phyloP scores from a whole-genome alignment of 1,284 basidiomycete genomes.

The Ganoderma boninense region DNA sequence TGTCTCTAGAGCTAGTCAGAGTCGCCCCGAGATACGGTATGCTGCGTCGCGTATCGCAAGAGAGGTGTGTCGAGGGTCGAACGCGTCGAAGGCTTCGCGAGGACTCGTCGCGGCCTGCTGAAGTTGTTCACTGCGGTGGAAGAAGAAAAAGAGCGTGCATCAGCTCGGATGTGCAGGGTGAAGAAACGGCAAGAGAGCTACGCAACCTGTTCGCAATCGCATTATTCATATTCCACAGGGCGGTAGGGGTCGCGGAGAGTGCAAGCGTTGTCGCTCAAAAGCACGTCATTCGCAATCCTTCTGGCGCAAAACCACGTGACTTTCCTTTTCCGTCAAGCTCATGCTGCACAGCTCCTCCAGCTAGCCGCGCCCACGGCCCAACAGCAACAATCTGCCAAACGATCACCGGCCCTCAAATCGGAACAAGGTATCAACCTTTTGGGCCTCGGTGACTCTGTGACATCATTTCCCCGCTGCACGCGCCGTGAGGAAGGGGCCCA shows the following conservation, averaged over 20 bases:
- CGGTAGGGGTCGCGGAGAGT: constrained; percentile 13
- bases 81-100: constrained; percentile 4
- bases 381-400: background rate
- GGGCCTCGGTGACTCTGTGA: background rate
- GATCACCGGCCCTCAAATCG: background rate
- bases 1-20: constrained; percentile 2
- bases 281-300: constrained; percentile 30
- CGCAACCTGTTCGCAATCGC: background rate
- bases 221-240: constrained; percentile 14
- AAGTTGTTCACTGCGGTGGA: background rate
- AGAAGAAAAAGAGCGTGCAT: background rate
- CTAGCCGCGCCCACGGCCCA: background rate
- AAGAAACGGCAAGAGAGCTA: background rate
- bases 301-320: constrained; percentile 33
- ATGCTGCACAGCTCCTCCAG: background rate
- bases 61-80: constrained; percentile 6
- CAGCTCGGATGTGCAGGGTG: background rate
- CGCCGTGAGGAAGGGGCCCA: background rate
- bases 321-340: constrained; percentile 7
- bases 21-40: constrained; percentile 21
- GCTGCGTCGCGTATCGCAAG: constrained; percentile 17
- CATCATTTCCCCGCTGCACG: background rate
- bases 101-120: background rate
- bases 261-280: constrained; percentile 28
- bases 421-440: background rate